Evolutionary conservation across 2,329 filamentous ascomycete genomes (phyloP).

Genomic region (Cladosporium velox): DNA sequence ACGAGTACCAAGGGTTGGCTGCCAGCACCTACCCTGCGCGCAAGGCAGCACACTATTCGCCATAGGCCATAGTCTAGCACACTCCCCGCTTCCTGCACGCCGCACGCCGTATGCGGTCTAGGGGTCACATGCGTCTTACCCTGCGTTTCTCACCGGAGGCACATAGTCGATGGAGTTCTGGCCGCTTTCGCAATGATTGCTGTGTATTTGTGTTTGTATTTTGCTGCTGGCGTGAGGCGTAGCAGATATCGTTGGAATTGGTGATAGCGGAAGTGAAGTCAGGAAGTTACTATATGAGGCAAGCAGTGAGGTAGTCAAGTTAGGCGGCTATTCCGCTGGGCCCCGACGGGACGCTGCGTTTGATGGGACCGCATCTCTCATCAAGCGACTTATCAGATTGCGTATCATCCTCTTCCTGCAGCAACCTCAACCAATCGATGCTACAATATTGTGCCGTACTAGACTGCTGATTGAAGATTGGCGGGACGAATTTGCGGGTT

Average conservation of each 20-base stretch:
- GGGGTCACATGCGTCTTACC: conserved; percentile 8
- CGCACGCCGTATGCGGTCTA: conserved; percentile 3
- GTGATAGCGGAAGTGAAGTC: background rate
- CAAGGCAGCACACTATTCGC: background rate
- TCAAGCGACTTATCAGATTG: background rate
- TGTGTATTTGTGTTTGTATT: background rate
- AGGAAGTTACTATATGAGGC: background rate
- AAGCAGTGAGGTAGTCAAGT: background rate
- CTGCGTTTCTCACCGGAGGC: conserved; percentile 6
- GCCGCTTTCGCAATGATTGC: background rate
- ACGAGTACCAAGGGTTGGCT: conserved; percentile 10
- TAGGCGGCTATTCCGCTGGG: background rate
- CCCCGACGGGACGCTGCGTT: background rate
- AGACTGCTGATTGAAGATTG: background rate
- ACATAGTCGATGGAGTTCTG: background rate
- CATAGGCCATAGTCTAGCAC: background rate
- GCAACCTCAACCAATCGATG: background rate
- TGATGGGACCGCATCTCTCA: background rate
- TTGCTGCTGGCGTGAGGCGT: background rate
- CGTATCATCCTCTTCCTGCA: background rate
- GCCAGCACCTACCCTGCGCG: conserved; percentile 2
- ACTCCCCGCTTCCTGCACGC: conserved; percentile 12
- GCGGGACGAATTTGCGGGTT: background rate
- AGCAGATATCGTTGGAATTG: background rate
- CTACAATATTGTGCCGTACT: background rate